Evolutionary conservation across 2,329 filamentous ascomycete species (phyloP), one percentile per base, ranked within the genome.

Genomic region (Neoarthrinium moseri): DNA sequence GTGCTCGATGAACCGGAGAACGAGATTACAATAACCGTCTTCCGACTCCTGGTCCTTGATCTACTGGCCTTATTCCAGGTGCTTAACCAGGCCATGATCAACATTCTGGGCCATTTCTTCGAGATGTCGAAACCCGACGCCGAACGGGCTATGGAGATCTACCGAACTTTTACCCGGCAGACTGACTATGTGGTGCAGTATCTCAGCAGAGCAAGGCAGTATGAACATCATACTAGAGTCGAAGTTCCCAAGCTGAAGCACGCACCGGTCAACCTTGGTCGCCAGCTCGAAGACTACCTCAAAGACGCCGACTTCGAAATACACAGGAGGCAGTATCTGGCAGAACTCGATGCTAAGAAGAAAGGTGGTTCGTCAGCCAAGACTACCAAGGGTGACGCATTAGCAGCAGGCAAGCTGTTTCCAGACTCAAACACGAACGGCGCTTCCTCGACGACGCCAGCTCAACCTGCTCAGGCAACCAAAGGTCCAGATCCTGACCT

Each of bases 211-310:
- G 94, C 94, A 35, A 83, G 92, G 51, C 87, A 94, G 62, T 94
- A 92, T 63, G 91, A 97, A 68, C 86, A 91, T 62, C 89, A 91
- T 52, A 99, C 94, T 5, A 79, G 92, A 50, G 80, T 99, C 30
- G 90, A 96, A 61, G 95, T 99, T 6, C 94, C 94, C 8, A 96
- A 96, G 71, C 78, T 99, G 55, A 97, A 96, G 71, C 94, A 99
- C 64, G 94, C 94, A 5, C 95, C 94, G 1, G 91, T 95, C 1
- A 95, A 94, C 61, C 70, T 99, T 43, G 89, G 89, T 13, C 85
- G 85, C 21, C 90, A 95, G 46, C 77, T 99, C 21, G 91, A 97
- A 64, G 94, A 99, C 56, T 97, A 99, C 62, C 73, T 99, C 36
- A 86, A 91, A 52, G 94, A 99, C 59, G 84, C 90, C 3, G 94